Conservation (phyloP, 345 rosid genomes). For the Euclidium syriacum region DNA sequence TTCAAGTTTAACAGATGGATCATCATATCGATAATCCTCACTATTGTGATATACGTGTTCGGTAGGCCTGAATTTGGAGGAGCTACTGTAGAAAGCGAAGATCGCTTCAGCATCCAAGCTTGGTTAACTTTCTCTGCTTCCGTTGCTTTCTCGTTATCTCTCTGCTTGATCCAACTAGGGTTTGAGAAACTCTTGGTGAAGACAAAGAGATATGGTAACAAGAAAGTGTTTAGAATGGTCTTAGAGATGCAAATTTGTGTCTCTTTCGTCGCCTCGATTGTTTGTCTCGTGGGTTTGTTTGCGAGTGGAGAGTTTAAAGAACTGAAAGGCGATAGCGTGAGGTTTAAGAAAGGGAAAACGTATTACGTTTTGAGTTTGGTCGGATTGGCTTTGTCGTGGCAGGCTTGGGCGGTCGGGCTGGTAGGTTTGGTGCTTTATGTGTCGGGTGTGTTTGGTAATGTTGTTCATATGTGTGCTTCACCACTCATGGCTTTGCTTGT, state of each 20-base stretch:
- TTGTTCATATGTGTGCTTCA: not conserved
- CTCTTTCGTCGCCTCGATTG: not conserved
- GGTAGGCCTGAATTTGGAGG: not conserved
- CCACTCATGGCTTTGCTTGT: not conserved
- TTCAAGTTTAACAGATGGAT: no score
- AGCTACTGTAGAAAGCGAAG: not conserved
- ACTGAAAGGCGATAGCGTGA: not conserved
- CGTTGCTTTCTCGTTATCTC: not conserved
- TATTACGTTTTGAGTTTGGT: not conserved
- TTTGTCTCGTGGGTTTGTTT: not conserved
- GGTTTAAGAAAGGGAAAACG: no score
- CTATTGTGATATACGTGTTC: not conserved
- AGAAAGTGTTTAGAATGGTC: not conserved
- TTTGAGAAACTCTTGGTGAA: not conserved
- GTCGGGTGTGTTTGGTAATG: not conserved
- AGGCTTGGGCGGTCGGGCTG: not conserved
- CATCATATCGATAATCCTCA: slow-evolving; percentile 25
- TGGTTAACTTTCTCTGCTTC: not conserved
- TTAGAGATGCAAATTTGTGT: no score
- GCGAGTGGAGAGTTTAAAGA: not conserved
- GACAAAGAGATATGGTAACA: not conserved
- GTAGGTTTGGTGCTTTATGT: not conserved
- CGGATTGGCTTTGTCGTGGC: not conserved
- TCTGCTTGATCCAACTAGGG: not conserved
- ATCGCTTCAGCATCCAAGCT: not conserved